Conservation (phyloP, 2,329 filamentous ascomycete genomes). For the Ophiosphaerella herpotricha region DNA sequence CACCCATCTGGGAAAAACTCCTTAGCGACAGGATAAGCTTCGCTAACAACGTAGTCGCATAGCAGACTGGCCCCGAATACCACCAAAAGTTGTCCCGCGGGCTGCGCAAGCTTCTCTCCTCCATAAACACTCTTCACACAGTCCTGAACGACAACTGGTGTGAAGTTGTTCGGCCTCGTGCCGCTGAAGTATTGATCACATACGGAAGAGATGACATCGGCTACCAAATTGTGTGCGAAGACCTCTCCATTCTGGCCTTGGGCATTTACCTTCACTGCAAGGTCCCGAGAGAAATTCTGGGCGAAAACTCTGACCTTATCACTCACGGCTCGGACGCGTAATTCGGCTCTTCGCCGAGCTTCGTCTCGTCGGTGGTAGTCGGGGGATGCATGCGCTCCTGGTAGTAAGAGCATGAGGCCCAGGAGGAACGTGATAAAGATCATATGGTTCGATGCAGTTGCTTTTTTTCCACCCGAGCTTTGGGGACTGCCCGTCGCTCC, state of each 20-base stretch:
- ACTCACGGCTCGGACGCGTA: slow-evolving; percentile 19
- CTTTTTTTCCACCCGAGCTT: slow-evolving; percentile 4
- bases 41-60: slow-evolving; percentile 22
- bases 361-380: slow-evolving; percentile 1
- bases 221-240: slow-evolving; percentile 23
- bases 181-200: slow-evolving; percentile 22
- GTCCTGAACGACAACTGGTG: slow-evolving; percentile 15
- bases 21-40: slow-evolving; percentile 23
- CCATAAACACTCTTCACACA: slow-evolving; percentile 25
- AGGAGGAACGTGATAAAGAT: slow-evolving; percentile 15
- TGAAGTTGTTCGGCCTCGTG: slow-evolving; percentile 12
- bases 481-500: slow-evolving; percentile 1
- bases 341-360: slow-evolving; percentile 8
- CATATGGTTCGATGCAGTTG: slow-evolving; percentile 1
- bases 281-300: slow-evolving; percentile 10
- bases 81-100: slow-evolving; percentile 19
- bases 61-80: slow-evolving; percentile 27
- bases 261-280: slow-evolving; percentile 19
- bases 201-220: slow-evolving; percentile 22
- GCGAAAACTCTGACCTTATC: slow-evolving; percentile 22
- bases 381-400: slow-evolving; percentile 8
- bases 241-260: slow-evolving; percentile 19
- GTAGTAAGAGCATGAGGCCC: slow-evolving; percentile 14
- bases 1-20: slow-evolving; percentile 22
- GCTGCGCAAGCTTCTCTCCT: slow-evolving; percentile 13